Evolutionary conservation across 2,329 filamentous ascomycete genomes (phyloP).

Genomic region (Lasiodiplodia hormozganensis): DNA sequence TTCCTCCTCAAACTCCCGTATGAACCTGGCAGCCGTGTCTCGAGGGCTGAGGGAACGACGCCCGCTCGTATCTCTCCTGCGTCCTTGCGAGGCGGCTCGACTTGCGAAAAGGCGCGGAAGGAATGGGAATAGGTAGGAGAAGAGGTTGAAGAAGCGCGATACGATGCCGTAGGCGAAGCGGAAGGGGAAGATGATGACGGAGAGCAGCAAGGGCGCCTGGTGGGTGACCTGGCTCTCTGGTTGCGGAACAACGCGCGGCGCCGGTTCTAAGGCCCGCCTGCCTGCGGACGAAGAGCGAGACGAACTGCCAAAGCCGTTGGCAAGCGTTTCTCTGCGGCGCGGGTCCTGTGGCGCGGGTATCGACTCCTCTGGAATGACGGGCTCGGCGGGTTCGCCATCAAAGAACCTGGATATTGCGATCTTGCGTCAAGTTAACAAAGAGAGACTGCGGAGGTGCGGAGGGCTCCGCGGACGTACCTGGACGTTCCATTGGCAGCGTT

Average conservation of each 20-base stretch:
- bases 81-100: conserved; percentile 49
- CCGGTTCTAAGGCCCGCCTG: conserved; percentile 65
- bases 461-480: conserved; percentile 63
- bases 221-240: conserved; percentile 69
- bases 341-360: conserved; percentile 66
- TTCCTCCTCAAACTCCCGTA: conserved; percentile 93
- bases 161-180: conserved; percentile 77
- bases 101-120: conserved; percentile 70
- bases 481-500: conserved; percentile 94
- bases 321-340: conserved; percentile 75
- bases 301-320: conserved; percentile 57
- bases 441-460: background rate
- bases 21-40: conserved; percentile 87
- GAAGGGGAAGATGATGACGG: conserved; percentile 82
- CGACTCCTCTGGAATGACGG: conserved; percentile 76
- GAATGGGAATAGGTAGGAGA: conserved; percentile 81
- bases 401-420: conserved; percentile 98
- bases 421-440: conserved; percentile 53
- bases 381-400: conserved; percentile 86
- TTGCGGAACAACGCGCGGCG: conserved; percentile 84
- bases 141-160: conserved; percentile 71
- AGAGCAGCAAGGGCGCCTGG: conserved; percentile 76
- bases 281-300: conserved; percentile 37
- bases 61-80: conserved; percentile 66
- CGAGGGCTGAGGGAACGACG: conserved; percentile 80